Base-by-base conservation (phyloP, 495 filamentous ascomycete species). In the Platismatia glauca region DNA sequence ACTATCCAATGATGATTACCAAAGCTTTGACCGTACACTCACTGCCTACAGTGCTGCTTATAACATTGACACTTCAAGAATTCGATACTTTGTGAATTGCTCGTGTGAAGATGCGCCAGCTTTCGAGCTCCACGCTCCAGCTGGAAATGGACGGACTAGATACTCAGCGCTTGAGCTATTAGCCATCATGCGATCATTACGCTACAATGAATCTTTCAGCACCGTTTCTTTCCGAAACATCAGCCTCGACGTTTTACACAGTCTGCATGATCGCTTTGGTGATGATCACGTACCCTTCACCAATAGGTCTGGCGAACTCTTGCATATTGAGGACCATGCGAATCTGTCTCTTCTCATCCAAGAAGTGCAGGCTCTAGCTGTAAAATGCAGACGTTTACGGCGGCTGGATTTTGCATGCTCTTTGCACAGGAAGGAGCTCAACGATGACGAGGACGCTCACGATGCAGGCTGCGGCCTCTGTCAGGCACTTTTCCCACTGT, bases 151-250 rank as follows among this genome's bases (percentile, higher is more conserved):
- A 38, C 73, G 75, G 57, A 73, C 76, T 6, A 77, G 79, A 41
- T 98, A 98, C 68, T 83, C 79, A 6, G 71, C 82, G 8, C 70
- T 87, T 56, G 94, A 97, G 72, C 72, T 97, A 31, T 77, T 98
- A 44, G 91, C 94, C 3, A 82, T 97, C 31, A 82, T 96, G 78
- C 83, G 93, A 24, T 83, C 94, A 8, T 75, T 98, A 56, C 83
- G 94, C 41, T 98, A 95, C 75, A 97, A 97, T 68, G 90, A 96
- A 71, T 88, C 84, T 18, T 97, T 97, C 72, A 80, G 80, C 58
- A 87, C 89, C 2, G 82, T 98, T 43, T 96, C 91, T 1, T 96
- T 97, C 71, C 75, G 79, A 18, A 84, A 86, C 34, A 82, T 95
- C 55, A 84, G 81, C 63, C 79, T 98, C 13, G 86, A 90, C 64